Evolutionary conservation across 768 basidiomycete species (phyloP).

Genomic region (Tricholoma sp.): DNA sequence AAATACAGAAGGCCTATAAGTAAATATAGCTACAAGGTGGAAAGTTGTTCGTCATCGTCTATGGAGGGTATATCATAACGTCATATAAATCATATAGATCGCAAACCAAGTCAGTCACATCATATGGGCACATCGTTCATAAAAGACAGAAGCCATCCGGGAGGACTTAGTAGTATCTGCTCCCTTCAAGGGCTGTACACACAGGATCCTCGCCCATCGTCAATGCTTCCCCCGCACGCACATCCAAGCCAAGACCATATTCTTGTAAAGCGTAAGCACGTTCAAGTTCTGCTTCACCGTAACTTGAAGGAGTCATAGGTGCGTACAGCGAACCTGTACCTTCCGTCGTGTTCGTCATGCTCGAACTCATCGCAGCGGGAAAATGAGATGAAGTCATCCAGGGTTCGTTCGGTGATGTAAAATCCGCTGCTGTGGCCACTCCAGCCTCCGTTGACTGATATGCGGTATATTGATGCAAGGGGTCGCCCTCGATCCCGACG

Average conservation of each 20-base stretch:
- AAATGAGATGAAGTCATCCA: conserved; percentile 5
- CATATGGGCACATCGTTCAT: conserved; percentile 3
- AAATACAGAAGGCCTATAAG: conserved; percentile 3
- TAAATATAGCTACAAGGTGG: conserved; percentile 7
- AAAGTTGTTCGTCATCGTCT: background rate
- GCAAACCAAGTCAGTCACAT: conserved; percentile 1
- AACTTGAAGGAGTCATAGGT: background rate
- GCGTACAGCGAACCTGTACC: conserved; percentile 5
- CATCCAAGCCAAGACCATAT: conserved; percentile 3
- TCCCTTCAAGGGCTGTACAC: conserved; percentile 21
- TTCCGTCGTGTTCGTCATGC: background rate
- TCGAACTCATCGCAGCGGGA: background rate
- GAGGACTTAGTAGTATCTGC: conserved; percentile 19
- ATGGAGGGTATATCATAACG: conserved; percentile 3
- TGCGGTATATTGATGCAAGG: background rate
- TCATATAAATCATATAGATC: conserved; percentile 3
- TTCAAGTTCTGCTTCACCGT: background rate
- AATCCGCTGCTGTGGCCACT: background rate
- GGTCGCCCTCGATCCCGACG: background rate
- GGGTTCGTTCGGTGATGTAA: background rate
- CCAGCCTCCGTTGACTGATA: background rate
- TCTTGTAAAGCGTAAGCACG: background rate
- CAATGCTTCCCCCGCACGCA: conserved; percentile 2
- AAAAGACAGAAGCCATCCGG: conserved; percentile 8
- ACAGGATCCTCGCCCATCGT: conserved; percentile 11